Base-by-base conservation (phyloP, 2,329 filamentous ascomycete species). In the Thermomyces lanuginosus region DNA sequence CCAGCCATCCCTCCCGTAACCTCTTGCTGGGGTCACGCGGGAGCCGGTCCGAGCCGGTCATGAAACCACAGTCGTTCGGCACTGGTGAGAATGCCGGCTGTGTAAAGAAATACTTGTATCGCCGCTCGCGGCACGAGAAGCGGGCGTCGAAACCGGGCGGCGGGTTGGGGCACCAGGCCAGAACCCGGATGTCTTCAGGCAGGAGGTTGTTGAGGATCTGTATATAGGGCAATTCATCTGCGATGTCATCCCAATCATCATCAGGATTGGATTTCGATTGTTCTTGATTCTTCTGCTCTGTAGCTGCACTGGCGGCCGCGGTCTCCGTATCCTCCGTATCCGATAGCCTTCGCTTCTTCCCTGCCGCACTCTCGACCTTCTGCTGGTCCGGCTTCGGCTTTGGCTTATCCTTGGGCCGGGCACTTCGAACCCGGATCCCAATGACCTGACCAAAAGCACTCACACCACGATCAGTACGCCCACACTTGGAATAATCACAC, bases 361-460 rank as follows among this genome's bases (percentile, higher is more conserved):
- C n/a, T n/a, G n/a, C n/a, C 24, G 17, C 24, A 11, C 17, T 13
- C 15, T 26, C 23, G n/a, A n/a, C n/a, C n/a, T n/a, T n/a, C 10
- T 13, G 23, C 8, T 12, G 20, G 16, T 8, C 12, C 13, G 6
- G 16, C 41, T 35, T 49, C 30, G 26, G 24, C 18, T 28, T 31
- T 22, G 43, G 30, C 41, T 45, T 2, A 12, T 54, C 54, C 27
- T 75, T 45, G 1, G 81, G 81, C 38, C 68, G 61, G 41, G 77
- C 78, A 52, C 84, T 93, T 46, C 86, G 65, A 9, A 98, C 74
- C 29, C 76, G 61, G 21, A 98, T 57, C 1, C 74, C 78, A 44
- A 98, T 72, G 31, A 98, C 89, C 58, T 98, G 89, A 0, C 89
- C 89, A 57, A 98, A 98, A 3, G 89, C 84, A 52, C 83, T 93